phyloP scores from a whole-genome alignment of 1,284 basidiomycete species.

The Tylopilus sp. region DNA sequence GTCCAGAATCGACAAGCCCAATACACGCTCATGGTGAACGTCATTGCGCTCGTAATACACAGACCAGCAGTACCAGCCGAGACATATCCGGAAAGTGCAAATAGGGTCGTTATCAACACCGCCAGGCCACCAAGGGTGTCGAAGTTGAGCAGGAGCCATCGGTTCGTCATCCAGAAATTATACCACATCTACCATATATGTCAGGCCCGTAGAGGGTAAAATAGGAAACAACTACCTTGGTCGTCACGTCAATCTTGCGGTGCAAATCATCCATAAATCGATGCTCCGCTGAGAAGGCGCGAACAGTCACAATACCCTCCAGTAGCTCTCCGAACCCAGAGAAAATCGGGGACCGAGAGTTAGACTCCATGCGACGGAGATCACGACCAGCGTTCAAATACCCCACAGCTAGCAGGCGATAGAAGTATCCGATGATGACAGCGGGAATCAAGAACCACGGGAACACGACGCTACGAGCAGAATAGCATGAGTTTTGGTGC shows the following conservation, averaged over 20 bases:
- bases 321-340: conserved; percentile 69
- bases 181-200: conserved; percentile 59
- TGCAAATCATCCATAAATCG: conserved; percentile 77
- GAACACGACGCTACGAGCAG: conserved; percentile 42
- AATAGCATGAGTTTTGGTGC: background rate
- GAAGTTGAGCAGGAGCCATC: conserved; percentile 75
- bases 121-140: conserved; percentile 63
- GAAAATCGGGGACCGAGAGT: conserved; percentile 53
- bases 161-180: conserved; percentile 76
- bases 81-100: conserved; percentile 66
- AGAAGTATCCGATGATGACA: conserved; percentile 45
- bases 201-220: background rate
- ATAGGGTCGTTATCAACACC: conserved; percentile 69
- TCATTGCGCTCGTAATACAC: conserved; percentile 78
- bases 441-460: conserved; percentile 62
- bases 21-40: conserved; percentile 57
- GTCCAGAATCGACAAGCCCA: conserved; percentile 67
- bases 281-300: conserved; percentile 82
- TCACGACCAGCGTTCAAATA: conserved; percentile 57
- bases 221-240: conserved; percentile 43
- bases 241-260: conserved; percentile 60
- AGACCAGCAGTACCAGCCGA: conserved; percentile 77
- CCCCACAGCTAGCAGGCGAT: conserved; percentile 48
- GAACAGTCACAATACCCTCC: conserved; percentile 72
- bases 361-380: conserved; percentile 61